Evolutionary conservation across 139 green algal species (phyloP).

Genomic region (Chlamydomonas schloesseri): DNA sequence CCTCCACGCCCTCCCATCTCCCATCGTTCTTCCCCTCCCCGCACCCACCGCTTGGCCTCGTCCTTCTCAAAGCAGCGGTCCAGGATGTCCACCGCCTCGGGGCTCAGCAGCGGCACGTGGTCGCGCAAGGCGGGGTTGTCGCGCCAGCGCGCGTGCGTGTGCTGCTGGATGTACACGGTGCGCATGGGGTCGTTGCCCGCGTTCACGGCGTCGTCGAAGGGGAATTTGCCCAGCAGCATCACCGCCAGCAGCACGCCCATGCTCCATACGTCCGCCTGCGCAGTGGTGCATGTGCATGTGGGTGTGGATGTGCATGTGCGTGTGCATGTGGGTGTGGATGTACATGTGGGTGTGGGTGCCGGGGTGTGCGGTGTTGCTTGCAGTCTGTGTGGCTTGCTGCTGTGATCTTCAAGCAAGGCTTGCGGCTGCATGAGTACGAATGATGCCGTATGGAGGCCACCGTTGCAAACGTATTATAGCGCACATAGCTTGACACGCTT

Average conservation of each 20-base stretch:
- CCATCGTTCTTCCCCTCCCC: no score
- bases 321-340: background rate
- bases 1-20: no score
- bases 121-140: constrained; percentile 45
- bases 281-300: background rate
- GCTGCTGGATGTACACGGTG: constrained; percentile 41
- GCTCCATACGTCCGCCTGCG: constrained; percentile 63
- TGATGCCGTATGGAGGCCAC: no score
- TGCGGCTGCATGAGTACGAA: no score
- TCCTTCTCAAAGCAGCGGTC: constrained; percentile 69
- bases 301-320: background rate
- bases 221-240: constrained; percentile 74
- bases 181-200: constrained; percentile 38
- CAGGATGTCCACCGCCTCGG: constrained; percentile 56
- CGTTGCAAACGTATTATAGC: no score
- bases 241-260: constrained; percentile 71
- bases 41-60: constrained; percentile 42
- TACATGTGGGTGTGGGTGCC: background rate
- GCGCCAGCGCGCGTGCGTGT: constrained; percentile 25
- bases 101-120: constrained; percentile 46
- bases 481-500: no score
- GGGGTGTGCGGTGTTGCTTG: no score
- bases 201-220: constrained; percentile 58
- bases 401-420: no score
- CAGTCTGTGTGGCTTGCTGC: no score